A percentile compares a stretch with the other conserved stretches of the same genome.
Conservation (phyloP, 495 filamentous ascomycete species). For the Aspergillus nidulans region DNA sequence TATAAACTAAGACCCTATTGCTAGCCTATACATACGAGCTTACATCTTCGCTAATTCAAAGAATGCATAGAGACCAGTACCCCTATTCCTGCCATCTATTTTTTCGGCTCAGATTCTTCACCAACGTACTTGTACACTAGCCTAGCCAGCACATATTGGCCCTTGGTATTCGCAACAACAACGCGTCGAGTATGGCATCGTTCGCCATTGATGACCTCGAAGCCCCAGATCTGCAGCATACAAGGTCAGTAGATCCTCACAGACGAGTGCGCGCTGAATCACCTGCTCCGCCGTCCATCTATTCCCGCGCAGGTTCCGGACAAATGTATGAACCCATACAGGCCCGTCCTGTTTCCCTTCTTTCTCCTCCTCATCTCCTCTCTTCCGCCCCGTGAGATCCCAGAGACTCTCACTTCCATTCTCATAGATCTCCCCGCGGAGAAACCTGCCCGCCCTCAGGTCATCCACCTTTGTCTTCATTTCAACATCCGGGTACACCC, state of each 20-base stretch:
- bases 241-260: not conserved
- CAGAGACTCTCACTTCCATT: not conserved
- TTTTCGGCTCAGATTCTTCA: not conserved
- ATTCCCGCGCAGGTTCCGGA: not conserved
- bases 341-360: not conserved
- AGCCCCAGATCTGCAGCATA: conserved; percentile 3
- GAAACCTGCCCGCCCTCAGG: not conserved
- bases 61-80: too few species aligned
- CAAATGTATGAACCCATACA: conserved; percentile 2
- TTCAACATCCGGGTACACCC: not conserved
- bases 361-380: not conserved
- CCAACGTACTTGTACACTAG: not conserved
- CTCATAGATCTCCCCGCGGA: conserved; percentile 4
- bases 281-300: conserved; percentile 8
- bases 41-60: too few species aligned
- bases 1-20: too few species aligned
- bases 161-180: not conserved
- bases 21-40: too few species aligned
- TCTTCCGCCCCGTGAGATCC: not conserved
- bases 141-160: not conserved
- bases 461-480: not conserved
- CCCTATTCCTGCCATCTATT: too few species aligned
- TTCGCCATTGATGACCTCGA: not conserved
- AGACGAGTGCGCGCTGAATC: not conserved
- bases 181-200: conserved; percentile 4